A percentile compares a stretch with the other conserved stretches of the same genome.
These are phyloP conservation scores for Bryopsis sp. DNA, from an alignment of 139 green algal genomes.

Conservation along the genomic window DNA sequence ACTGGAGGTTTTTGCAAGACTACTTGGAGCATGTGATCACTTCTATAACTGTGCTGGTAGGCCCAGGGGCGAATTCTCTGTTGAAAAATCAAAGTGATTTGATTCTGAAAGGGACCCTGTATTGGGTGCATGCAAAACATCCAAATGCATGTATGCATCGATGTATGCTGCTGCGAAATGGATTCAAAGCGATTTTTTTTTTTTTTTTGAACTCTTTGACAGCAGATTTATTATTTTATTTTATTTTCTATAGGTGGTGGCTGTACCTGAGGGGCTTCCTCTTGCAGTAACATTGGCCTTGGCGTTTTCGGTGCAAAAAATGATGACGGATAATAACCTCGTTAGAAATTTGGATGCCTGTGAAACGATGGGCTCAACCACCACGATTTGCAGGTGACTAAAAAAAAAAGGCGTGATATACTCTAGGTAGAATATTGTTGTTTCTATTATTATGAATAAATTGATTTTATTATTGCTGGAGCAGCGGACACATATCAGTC, in stretches of 20 bases:
- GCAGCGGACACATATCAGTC: too few species aligned
- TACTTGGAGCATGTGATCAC: constrained; percentile 71
- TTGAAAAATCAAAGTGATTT: too few species aligned
- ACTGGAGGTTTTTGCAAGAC: constrained; percentile 36
- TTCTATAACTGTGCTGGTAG: constrained; percentile 71
- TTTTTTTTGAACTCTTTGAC: constrained; percentile 15
- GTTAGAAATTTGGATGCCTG: constrained; percentile 66
- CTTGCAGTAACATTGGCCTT: constrained; percentile 80
- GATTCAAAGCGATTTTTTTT: too few species aligned
- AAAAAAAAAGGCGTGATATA: too few species aligned
- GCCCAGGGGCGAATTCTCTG: too few species aligned
- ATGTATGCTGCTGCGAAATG: too few species aligned
- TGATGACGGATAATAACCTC: constrained; percentile 51
- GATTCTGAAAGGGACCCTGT: too few species aligned
- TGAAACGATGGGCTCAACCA: constrained; percentile 84
- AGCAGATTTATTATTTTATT: constrained; percentile 1
- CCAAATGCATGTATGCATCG: too few species aligned
- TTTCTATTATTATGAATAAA: too few species aligned
- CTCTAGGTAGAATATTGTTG: too few species aligned
- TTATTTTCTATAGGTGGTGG: constrained; percentile 52
- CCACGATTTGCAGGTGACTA: constrained; percentile 69
- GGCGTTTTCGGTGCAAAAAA: constrained; percentile 64
- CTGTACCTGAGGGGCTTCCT: constrained; percentile 81
- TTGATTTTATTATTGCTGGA: too few species aligned
- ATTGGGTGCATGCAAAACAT: too few species aligned